Evolutionary conservation across 768 basidiomycete genomes (phyloP).

Genomic region (Auriscalpium microsporum): DNA sequence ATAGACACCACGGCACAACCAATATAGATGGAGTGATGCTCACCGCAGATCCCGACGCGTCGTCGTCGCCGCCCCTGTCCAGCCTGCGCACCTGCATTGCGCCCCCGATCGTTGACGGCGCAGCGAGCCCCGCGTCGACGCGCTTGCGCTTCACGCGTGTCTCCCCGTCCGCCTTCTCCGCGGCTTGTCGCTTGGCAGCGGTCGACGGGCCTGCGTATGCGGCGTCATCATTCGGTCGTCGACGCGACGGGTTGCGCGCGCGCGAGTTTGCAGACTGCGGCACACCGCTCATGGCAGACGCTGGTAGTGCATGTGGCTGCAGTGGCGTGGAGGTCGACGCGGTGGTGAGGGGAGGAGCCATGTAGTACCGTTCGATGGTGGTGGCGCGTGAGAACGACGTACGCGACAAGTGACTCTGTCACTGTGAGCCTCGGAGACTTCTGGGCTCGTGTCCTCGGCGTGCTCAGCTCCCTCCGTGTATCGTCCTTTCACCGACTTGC

Average conservation of each 20-base stretch:
- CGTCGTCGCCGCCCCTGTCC: conserved; percentile 15
- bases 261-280: conserved; percentile 4
- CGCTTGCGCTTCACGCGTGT: conserved; percentile 68
- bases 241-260: conserved; percentile 20
- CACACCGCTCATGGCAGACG: background rate
- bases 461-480: too few species aligned
- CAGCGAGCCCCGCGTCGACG: conserved; percentile 34
- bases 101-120: conserved; percentile 4
- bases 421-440: too few species aligned
- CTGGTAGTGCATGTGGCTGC: background rate
- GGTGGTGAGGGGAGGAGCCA: conserved; percentile 4
- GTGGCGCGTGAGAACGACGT: too few species aligned
- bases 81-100: conserved; percentile 6
- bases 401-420: too few species aligned
- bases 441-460: too few species aligned
- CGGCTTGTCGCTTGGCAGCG: conserved; percentile 49
- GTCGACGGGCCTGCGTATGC: conserved; percentile 39
- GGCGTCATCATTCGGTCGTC: conserved; percentile 38
- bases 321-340: background rate
- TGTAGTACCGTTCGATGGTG: background rate
- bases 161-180: conserved; percentile 65
- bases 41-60: background rate
- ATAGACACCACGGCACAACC: background rate
- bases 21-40: background rate
- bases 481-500: too few species aligned